Conservation (phyloP, 2,329 filamentous ascomycete species). For the Colletotrichum orbiculare region DNA sequence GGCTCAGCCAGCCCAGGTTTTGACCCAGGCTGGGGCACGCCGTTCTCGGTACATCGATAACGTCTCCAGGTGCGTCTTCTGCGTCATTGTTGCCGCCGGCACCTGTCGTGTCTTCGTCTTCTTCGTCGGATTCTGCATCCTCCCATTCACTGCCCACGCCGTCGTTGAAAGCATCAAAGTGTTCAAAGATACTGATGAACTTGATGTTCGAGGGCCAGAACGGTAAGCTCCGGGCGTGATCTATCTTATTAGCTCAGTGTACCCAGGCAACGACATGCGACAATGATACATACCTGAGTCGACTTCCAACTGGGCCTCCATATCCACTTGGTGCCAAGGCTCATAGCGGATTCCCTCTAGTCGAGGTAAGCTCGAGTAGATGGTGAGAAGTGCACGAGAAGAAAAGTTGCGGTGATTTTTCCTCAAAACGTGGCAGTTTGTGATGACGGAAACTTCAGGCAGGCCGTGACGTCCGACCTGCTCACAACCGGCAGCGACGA, state of each 20-base stretch:
- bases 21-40: constrained; percentile 34
- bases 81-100: not conserved
- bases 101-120: not conserved
- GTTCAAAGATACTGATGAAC: constrained; percentile 40
- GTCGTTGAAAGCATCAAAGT: constrained; percentile 36
- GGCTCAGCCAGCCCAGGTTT: constrained; percentile 32
- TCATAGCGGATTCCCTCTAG: constrained; percentile 38
- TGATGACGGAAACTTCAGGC: constrained; percentile 38
- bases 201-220: constrained; percentile 39
- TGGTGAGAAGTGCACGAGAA: constrained; percentile 37
- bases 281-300: constrained; percentile 29
- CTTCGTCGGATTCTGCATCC: constrained; percentile 30
- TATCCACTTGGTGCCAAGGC: constrained; percentile 39
- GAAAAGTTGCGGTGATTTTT: constrained; percentile 40
- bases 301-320: constrained; percentile 35
- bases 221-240: constrained; percentile 37
- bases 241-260: constrained; percentile 18
- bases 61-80: constrained; percentile 4
- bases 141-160: constrained; percentile 26
- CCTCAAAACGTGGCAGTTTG: constrained; percentile 37
- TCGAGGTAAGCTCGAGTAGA: constrained; percentile 39
- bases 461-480: constrained; percentile 38
- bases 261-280: not conserved
- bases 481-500: constrained; percentile 35
- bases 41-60: constrained; percentile 18